Evolutionary conservation across 2,329 filamentous ascomycete genomes (phyloP).

Genomic region (Paramyrothecium sp.): DNA sequence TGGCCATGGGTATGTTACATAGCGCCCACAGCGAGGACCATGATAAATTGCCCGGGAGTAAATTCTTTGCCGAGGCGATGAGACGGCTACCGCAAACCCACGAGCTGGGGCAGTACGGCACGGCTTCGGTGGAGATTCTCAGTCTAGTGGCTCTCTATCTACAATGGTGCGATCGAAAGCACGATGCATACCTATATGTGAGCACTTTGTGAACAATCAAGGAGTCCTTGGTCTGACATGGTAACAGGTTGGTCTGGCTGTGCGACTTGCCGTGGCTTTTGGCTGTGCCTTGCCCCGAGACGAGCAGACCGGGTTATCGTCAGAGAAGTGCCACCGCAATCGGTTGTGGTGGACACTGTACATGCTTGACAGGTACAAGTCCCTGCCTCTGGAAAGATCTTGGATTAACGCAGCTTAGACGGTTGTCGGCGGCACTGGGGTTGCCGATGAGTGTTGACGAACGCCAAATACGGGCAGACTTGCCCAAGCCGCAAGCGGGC

Average conservation of each 20-base stretch:
- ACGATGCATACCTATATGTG: constrained; percentile 26
- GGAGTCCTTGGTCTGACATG: not conserved
- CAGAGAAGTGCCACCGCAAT: constrained; percentile 19
- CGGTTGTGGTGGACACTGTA: constrained; percentile 28
- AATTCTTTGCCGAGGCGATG: constrained; percentile 23
- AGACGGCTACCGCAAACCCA: constrained; percentile 19
- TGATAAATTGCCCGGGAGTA: constrained; percentile 16
- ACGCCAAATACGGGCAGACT: constrained; percentile 21
- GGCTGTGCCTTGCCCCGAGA: constrained; percentile 20
- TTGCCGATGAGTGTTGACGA: constrained; percentile 23
- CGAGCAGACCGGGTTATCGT: constrained; percentile 22
- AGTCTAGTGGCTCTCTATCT: constrained; percentile 21
- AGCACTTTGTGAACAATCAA: not conserved
- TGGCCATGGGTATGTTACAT: constrained; percentile 26
- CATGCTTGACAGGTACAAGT: constrained; percentile 23
- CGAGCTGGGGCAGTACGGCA: constrained; percentile 19
- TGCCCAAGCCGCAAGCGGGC: constrained; percentile 18
- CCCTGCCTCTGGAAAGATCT: too few relatives aligned
- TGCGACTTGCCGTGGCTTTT: constrained; percentile 21
- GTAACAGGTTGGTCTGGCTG: constrained; percentile 20
- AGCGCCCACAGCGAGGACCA: constrained; percentile 14
- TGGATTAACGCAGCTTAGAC: constrained; percentile 6
- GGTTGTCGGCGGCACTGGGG: constrained; percentile 22
- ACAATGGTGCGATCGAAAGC: constrained; percentile 24
- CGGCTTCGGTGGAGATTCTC: constrained; percentile 23